A percentile compares a stretch with the other conserved stretches of the same genome.
phyloP scores from a whole-genome alignment of 2,329 filamentous ascomycete genomes.

The Aureobasidium uvarum region DNA sequence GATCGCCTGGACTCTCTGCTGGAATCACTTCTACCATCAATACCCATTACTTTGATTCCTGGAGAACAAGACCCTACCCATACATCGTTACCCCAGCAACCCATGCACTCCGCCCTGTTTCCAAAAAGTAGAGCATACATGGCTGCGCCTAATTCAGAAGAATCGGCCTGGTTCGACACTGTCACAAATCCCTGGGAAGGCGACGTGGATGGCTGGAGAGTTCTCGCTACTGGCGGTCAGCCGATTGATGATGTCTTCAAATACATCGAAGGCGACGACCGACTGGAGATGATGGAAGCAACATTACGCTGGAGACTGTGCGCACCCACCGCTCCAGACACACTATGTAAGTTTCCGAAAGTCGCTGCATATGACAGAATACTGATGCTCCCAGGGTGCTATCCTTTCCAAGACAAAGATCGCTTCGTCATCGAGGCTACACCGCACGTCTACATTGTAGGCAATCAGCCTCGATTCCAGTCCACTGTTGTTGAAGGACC shows the following conservation, averaged over 20 bases:
- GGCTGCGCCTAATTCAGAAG: conserved; percentile 31
- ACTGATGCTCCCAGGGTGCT: conserved; percentile 64
- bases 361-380: not conserved
- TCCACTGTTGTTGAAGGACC: conserved; percentile 57
- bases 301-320: conserved; percentile 90
- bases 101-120: conserved; percentile 90
- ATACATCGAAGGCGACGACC: conserved; percentile 75
- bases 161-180: conserved; percentile 74
- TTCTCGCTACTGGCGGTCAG: conserved; percentile 85
- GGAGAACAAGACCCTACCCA: conserved; percentile 85
- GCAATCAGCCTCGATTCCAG: conserved; percentile 57
- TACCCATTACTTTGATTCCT: conserved; percentile 86
- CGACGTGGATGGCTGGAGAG: conserved; percentile 83
- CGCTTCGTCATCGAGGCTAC: conserved; percentile 82
- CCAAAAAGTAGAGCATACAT: conserved; percentile 69
- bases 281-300: conserved; percentile 87
- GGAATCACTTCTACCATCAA: conserved; percentile 72
- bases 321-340: conserved; percentile 94
- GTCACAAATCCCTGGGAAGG: conserved; percentile 94
- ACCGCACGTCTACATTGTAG: conserved; percentile 85
- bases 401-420: conserved; percentile 92
- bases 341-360: conserved; percentile 67
- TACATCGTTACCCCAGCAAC: conserved; percentile 84
- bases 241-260: conserved; percentile 92
- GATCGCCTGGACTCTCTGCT: conserved; percentile 82